phyloP scores from a whole-genome alignment of 768 basidiomycete species.

The Pleurotus giganteus region DNA sequence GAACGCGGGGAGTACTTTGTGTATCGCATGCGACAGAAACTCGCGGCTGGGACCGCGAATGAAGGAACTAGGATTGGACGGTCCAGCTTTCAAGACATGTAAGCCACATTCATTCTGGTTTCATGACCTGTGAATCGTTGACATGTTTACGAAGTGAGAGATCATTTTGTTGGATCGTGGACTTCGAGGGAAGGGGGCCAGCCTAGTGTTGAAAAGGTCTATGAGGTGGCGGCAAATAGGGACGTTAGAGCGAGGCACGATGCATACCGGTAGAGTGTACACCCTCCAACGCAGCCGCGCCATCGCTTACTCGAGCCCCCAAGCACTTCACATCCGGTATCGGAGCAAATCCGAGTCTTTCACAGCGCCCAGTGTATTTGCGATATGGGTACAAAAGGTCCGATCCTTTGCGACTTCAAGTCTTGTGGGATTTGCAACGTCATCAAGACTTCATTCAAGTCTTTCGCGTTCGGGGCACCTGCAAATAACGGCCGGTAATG shows the following conservation, averaged over 20 bases:
- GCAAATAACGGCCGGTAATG: slow-evolving; percentile 57
- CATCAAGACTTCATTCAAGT: slow-evolving; percentile 53
- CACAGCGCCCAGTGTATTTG: slow-evolving; percentile 68
- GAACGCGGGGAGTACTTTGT: slow-evolving; percentile 38
- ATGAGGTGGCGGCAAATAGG: slow-evolving; percentile 45
- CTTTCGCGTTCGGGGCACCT: slow-evolving; percentile 53
- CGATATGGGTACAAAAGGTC: slow-evolving; percentile 57
- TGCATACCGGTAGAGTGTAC: slow-evolving; percentile 38
- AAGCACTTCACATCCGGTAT: slow-evolving; percentile 10
- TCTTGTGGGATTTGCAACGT: slow-evolving; percentile 68
- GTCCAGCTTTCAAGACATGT: slow-evolving; percentile 53
- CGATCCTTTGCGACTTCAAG: slow-evolving; percentile 49
- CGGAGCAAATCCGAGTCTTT: slow-evolving; percentile 51
- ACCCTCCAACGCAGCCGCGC: neutral
- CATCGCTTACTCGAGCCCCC: slow-evolving; percentile 8
- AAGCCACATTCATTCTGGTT: slow-evolving; percentile 21
- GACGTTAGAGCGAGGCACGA: slow-evolving; percentile 45
- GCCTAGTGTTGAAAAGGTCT: slow-evolving; percentile 53
- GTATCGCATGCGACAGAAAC: slow-evolving; percentile 49
- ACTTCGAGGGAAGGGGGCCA: slow-evolving; percentile 14
- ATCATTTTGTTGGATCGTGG: slow-evolving; percentile 41
- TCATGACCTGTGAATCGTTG: slow-evolving; percentile 9
- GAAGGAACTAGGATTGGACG: slow-evolving; percentile 45
- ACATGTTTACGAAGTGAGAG: slow-evolving; percentile 19
- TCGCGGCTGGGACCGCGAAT: slow-evolving; percentile 40